Base-by-base conservation (phyloP, 1,284 basidiomycete genomes). In the Kalmanozyma brasiliensis region DNA sequence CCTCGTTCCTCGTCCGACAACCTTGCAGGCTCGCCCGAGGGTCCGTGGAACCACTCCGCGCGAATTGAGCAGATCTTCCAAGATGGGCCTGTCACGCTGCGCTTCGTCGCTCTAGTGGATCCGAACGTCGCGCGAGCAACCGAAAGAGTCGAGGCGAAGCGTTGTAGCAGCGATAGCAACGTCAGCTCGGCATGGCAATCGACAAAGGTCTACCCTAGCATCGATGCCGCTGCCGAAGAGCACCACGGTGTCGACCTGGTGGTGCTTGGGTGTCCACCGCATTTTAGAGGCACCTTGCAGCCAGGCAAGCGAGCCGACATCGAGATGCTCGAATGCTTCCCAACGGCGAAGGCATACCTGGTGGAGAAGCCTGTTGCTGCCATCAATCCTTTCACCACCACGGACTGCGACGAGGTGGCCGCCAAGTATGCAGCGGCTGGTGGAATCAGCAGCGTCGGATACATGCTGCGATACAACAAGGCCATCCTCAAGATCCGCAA, bases 291-390 rank as follows among this genome's bases (percentile, higher is more conserved):
- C 4, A 58, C 58, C 0, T 16, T 36, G 6, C 22, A 41, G 14
- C 24, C 34, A 2, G 62, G 62, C 13, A 67, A 53, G 22, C 44
- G 60, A 29, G 45, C 44, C 13, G 71, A 73, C 23, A 6, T 67
- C 11, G 48, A 52, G 20, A 30, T 70, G 32, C 43, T 67, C 5
- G 19, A 52, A 16, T 19, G 23, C 23, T 65, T 71, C 7, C 60
- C 73, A 8, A 29, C 52, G 20, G 56, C 64, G 14, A 34, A 49
- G 22, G 52, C 37, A 1, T 64, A 62, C 42, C 60, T 80, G 14
- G 65, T 79, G 19, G 78, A 80, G 60, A 80, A 80, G 63, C 78
- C 78, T 7, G 57, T 80, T 20, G 62, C 70, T 1, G 77, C 78
- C 7, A 17, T 47, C 20, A 49, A 72, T 23, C 62, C 69, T 8